Percentiles rank a stretch among this genome's conserved stretches.
phyloP scores from a whole-genome alignment of 78 protist genomes.

The Acrasis kona region DNA sequence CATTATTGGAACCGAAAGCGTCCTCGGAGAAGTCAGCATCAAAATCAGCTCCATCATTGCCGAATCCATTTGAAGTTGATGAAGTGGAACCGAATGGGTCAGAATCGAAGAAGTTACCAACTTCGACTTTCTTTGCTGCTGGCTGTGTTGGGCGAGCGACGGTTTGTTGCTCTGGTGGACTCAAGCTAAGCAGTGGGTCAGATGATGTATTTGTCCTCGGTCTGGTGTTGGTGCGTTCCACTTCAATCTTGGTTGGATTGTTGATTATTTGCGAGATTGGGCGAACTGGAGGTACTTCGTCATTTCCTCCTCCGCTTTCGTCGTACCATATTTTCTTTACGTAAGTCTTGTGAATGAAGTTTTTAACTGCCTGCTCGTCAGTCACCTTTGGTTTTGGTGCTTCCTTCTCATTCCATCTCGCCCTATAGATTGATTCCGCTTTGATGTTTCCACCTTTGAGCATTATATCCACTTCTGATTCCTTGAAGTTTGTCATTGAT shows the following conservation, averaged over 20 bases:
- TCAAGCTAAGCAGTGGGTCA: background rate
- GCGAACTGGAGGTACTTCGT: background rate
- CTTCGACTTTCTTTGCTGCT: too few relatives aligned
- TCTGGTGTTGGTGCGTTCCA: background rate
- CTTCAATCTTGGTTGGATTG: background rate
- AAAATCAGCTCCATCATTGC: background rate
- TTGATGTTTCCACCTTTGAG: background rate
- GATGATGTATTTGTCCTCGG: too few relatives aligned
- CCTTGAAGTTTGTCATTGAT: background rate
- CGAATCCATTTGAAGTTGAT: background rate
- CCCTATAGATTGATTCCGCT: background rate
- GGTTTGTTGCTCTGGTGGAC: background rate
- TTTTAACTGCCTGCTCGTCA: background rate
- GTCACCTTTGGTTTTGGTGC: background rate
- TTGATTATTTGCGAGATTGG: background rate
- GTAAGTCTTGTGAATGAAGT: background rate
- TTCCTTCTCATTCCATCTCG: background rate
- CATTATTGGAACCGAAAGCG: too few relatives aligned
- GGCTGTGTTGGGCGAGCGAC: background rate
- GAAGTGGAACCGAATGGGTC: background rate
- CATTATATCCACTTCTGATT: background rate
- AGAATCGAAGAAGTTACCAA: too few relatives aligned
- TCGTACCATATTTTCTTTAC: background rate
- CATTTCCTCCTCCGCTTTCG: too few relatives aligned
- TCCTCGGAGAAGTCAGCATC: too few relatives aligned